These are phyloP conservation scores for Brassica balearica DNA, from an alignment of 441 rosid genomes.

Conservation along the genomic window DNA sequence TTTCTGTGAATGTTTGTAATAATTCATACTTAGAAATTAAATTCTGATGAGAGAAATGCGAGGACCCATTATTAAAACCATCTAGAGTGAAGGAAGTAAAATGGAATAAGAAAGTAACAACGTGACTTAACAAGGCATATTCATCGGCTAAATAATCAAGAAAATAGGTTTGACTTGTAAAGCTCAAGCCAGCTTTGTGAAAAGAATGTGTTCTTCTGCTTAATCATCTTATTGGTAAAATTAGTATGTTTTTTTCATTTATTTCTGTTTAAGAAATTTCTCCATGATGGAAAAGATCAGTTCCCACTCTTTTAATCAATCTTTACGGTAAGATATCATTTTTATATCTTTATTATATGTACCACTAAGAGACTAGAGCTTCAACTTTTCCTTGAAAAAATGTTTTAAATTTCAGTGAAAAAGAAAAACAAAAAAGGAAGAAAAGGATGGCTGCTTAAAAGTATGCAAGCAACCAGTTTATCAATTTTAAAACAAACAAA, in stretches of 20 bases:
- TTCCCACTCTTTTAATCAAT: conserved; percentile 28
- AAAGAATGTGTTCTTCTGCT: conserved; percentile 39
- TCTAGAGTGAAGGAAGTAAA: not conserved
- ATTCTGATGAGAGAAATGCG: not conserved
- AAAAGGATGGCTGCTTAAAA: conserved; percentile 36
- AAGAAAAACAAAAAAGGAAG: conserved; percentile 21
- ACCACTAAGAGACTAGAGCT: conserved; percentile 29
- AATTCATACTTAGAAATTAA: not conserved
- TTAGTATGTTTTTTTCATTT: conserved; percentile 25
- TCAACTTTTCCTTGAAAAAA: not conserved
- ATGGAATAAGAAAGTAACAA: conserved; percentile 8
- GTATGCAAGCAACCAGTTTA: conserved; percentile 1
- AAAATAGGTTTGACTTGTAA: conserved; percentile 42
- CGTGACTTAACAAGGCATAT: conserved; percentile 34
- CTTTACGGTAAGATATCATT: conserved; percentile 36
- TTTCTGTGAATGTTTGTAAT: not conserved
- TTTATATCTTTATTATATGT: conserved; percentile 26
- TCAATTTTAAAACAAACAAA: conserved; percentile 5
- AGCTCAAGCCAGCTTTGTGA: conserved; percentile 39
- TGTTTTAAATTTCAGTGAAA: conserved; percentile 6
- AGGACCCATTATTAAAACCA: not conserved
- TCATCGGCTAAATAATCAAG: conserved; percentile 36
- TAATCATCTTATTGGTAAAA: conserved; percentile 32
- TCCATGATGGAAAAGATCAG: conserved; percentile 30
- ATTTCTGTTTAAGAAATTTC: conserved; percentile 33